Conservation (phyloP, 345 rosid genomes). For the Linum trigynum region DNA sequence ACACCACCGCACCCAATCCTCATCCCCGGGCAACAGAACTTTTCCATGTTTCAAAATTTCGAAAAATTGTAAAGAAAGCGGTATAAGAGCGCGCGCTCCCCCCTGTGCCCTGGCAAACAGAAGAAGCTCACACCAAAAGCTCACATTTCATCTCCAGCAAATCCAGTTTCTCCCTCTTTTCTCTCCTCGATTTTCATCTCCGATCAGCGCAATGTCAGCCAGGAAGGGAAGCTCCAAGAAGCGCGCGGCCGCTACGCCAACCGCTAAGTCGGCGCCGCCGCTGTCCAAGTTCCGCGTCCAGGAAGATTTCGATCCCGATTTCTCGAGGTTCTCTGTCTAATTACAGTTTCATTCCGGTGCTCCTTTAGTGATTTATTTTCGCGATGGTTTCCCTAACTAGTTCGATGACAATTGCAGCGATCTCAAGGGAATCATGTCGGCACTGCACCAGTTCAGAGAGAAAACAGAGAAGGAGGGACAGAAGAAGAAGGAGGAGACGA, state of each 20-base stretch:
- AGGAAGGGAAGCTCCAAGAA: conserved; percentile 31
- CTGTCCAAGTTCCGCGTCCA: conserved; percentile 27
- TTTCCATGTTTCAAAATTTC: too few relatives aligned
- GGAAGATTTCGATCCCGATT: conserved; percentile 52
- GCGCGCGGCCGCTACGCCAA: conserved; percentile 29
- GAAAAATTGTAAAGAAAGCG: too few relatives aligned
- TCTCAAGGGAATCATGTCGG: conserved; percentile 70
- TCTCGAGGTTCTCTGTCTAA: conserved; percentile 35
- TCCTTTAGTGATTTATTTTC: not conserved
- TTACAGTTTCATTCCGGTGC: not conserved
- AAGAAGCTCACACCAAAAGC: not conserved
- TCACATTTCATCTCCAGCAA: not conserved
- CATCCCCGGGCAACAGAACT: too few relatives aligned
- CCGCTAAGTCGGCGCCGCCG: conserved; percentile 32
- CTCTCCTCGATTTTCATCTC: not conserved
- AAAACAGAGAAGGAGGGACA: conserved; percentile 67
- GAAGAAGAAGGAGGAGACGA: conserved; percentile 79
- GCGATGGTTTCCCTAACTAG: not conserved
- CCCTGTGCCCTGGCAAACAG: too few relatives aligned
- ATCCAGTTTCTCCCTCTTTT: not conserved
- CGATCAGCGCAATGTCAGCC: conserved; percentile 19
- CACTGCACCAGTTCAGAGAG: conserved; percentile 66
- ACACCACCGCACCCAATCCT: too few relatives aligned
- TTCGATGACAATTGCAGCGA: conserved; percentile 38
- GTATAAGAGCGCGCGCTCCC: too few relatives aligned